Base-by-base conservation (phyloP, 75 land plant genomes). In the Pinus albicaulis region DNA sequence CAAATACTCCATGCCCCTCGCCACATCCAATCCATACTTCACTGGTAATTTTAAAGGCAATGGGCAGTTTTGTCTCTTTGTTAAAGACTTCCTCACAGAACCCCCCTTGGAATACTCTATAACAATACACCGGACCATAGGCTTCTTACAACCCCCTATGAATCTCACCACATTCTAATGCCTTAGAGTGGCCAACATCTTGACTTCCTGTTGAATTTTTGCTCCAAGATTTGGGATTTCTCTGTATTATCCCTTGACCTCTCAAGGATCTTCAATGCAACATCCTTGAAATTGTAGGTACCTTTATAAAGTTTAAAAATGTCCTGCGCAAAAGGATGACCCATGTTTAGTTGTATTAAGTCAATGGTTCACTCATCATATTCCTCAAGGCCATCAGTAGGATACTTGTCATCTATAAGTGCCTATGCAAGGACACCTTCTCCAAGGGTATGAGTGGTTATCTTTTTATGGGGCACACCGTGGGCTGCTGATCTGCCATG, bases 71-170 rank as follows among this genome's bases (percentile, higher is more conserved):
- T 86, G 84, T 41, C 91, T 79, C 65, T 60, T 86, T 52, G 76
- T 76, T 52, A 93, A 68, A 76, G 85, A 88, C 74, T 88, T 86
- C 71, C 93, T 62, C 1, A 93, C 91, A 11, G 95, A 93, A 5
- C 95, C 95, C 13, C 95, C 95, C 79, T 81, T 86, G 13, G 91
- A 91, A 81, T 93, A 93, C 78, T 93, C 95, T 20, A 91, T 93
- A 63, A 91, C 91, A 60, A 93, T 91, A 80, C 95, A 93, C 93
- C 90, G 90, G 1, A 92, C 95, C 83, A 90, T 77, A 3, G 93
- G 93, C 52, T 90, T 92, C 52, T 85, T 74, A 69, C 95, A 92
- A 3, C 86, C 90, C 25, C 93, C 93, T 80, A 92, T 84, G 80
- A 92, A 92, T 16, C 93, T 87, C 41, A 92, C 93, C 61, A 91